Evolutionary conservation across 2,329 filamentous ascomycete genomes (phyloP), one percentile per base, ranked within the genome.

Genomic region (Clonostachys solani): DNA sequence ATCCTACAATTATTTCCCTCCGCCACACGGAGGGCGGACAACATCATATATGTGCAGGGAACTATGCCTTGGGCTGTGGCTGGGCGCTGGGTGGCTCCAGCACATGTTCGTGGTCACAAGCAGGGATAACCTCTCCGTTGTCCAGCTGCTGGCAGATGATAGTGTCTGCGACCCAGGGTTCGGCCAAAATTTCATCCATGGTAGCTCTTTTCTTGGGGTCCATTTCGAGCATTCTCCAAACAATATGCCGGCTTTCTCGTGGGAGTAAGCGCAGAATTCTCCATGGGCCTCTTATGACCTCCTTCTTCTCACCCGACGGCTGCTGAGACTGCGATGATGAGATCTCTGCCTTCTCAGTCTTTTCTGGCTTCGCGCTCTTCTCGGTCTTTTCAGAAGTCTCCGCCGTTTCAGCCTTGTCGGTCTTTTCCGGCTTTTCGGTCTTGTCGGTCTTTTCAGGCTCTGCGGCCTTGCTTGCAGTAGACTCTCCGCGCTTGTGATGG

Each of bases 251-350:
- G 54, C 87, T 95, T 67, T 97, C 94, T 50, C 92, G 79, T 1
- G 94, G 94, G 10, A 99, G 74, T 35, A 97, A 74, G 40, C 94
- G 83, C 33, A 99, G 73, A 40, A 99, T 80, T 42, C 94, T 81
- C 87, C 92, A 95, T 3, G 94, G 94, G 0, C 94, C 94, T 59
- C 91, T 89, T 56, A 99, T 95, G 1, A 90, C 81, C 62, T 92
- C 87, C 59, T 83, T 86, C 60, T 80, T 83, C 34, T 82, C 79
- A 2, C 55, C 7, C 47, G 9, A 6, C 46, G 16, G 54, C 69
- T 60, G 45, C 33, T 42, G 37, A 18, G 36, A n/a, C 36, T 38
- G 36, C 36, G 36, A 38, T 18, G 36, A 38, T 8, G 23, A 10
- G 23, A 3, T 10, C 23, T 29, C 23, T 29, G 23, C 23, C 23